Conservation (phyloP, 352 stramenopile species). For the Pythium biforme region DNA sequence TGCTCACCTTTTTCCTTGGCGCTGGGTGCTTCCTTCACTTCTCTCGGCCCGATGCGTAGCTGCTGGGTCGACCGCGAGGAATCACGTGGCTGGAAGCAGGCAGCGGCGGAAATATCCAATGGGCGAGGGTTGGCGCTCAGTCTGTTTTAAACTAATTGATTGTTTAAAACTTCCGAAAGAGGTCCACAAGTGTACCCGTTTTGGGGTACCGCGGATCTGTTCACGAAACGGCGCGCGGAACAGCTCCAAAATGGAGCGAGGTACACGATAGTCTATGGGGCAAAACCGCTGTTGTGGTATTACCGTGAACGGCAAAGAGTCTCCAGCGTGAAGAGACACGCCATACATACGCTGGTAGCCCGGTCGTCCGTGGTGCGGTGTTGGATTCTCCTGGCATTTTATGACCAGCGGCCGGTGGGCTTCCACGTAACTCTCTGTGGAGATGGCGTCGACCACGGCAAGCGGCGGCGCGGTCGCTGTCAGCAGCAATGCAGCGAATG, state of each 20-base stretch:
- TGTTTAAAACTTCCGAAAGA: constrained; percentile 25
- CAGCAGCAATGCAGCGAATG: neutral
- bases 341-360: neutral
- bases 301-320: neutral
- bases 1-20: constrained; percentile 4
- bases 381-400: neutral
- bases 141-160: neutral
- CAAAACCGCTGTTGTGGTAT: neutral
- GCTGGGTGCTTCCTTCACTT: constrained; percentile 17
- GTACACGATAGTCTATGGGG: too few species aligned
- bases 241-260: neutral
- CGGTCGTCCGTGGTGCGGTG: neutral
- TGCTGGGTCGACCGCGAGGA: constrained; percentile 13
- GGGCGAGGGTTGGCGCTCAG: constrained; percentile 9
- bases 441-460: constrained; percentile 10
- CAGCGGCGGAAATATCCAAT: constrained; percentile 35
- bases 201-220: neutral
- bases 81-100: constrained; percentile 37
- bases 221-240: neutral
- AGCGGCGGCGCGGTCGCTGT: neutral
- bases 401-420: constrained; percentile 3
- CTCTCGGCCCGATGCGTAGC: constrained; percentile 1
- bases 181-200: neutral
- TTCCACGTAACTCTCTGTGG: neutral
- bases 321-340: too few species aligned